Evolutionary conservation across 2,329 filamentous ascomycete genomes (phyloP), one percentile per base, ranked within the genome.

Genomic region (Neopestalotiopsis clavispora): DNA sequence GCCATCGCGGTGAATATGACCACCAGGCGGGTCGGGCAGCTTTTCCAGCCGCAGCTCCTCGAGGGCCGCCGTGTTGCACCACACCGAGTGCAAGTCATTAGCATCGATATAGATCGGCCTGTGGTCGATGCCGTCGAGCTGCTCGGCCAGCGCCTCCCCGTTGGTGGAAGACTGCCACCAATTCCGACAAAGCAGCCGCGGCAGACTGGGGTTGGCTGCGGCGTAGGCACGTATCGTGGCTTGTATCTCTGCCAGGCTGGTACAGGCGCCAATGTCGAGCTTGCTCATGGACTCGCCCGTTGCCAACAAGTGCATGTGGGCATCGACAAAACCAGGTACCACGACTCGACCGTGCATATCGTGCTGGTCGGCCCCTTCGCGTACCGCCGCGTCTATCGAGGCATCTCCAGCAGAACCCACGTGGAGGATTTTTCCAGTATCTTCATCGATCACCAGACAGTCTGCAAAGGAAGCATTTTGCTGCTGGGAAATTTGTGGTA

Each of bases 301-400:
- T 10, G 86, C 79, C 0, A 89, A 80, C 10, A 89, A 80, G 72
- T 89, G 87, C 77, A 88, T 82, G 70, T 89, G 87, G 5, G 85
- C 86, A 69, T 89, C 87, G 52, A 89, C 84, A 77, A 89, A 89
- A 14, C 86, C 83, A 0, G 87, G 87, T 1, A 89, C 78, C 3
- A 89, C 78, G 1, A 80, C 81, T 28, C 74, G 74, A 1, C 80
- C 79, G 1, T 68, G 42, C 34, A 78, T 64, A 12, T 77, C 72
- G 42, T 72, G 74, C 40, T 70, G 52, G 23, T 62, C 32, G 28
- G 67, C 72, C 56, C 71, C 72, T 7, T 66, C 67, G n/a, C 64
- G 61, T 61, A 68, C 63, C 58, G 57, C 61, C 42, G 62, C 67
- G 3, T 59, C 64, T 59, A 73, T 71, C 17, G 66, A 59, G 9